Conservation (phyloP, 2,329 filamentous ascomycete genomes). For the Penicillium paneum region DNA sequence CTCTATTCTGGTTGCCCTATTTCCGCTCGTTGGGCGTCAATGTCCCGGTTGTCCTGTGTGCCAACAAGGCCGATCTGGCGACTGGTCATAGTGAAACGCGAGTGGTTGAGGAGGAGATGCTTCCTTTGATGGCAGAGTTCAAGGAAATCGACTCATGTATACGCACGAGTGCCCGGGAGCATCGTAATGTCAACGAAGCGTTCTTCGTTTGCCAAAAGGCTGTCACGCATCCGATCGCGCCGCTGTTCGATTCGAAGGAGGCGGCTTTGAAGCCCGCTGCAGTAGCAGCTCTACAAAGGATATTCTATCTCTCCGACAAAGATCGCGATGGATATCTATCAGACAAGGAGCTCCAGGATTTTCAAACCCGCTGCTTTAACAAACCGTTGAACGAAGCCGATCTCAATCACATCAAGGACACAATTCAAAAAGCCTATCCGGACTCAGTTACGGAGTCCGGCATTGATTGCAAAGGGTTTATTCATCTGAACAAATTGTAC, state of each 20-base stretch:
- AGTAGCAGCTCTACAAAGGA: constrained; percentile 76
- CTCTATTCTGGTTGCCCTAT: constrained; percentile 97
- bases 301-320: constrained; percentile 95
- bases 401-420: constrained; percentile 84
- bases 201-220: constrained; percentile 99
- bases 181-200: constrained; percentile 90
- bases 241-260: constrained; percentile 95
- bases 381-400: constrained; percentile 79
- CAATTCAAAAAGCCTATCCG: constrained; percentile 68
- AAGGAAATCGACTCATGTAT: constrained; percentile 99
- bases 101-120: constrained; percentile 93
- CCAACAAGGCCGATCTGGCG: constrained; percentile 92
- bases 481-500: constrained; percentile 91
- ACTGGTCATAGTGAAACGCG: constrained; percentile 73
- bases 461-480: constrained; percentile 77
- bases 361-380: constrained; percentile 88
- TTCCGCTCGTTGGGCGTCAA: constrained; percentile 98
- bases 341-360: constrained; percentile 84
- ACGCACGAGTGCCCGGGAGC: constrained; percentile 84
- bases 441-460: constrained; percentile 64
- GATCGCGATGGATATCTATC: constrained; percentile 92
- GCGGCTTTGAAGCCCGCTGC: constrained; percentile 81
- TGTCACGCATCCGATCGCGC: constrained; percentile 93
- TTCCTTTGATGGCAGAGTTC: constrained; percentile 97
- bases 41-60: constrained; percentile 91